A percentile compares a stretch with the other conserved stretches of the same genome.
Evolutionary conservation across 768 basidiomycete species (phyloP).

Genomic region (Lactarius evosmus): DNA sequence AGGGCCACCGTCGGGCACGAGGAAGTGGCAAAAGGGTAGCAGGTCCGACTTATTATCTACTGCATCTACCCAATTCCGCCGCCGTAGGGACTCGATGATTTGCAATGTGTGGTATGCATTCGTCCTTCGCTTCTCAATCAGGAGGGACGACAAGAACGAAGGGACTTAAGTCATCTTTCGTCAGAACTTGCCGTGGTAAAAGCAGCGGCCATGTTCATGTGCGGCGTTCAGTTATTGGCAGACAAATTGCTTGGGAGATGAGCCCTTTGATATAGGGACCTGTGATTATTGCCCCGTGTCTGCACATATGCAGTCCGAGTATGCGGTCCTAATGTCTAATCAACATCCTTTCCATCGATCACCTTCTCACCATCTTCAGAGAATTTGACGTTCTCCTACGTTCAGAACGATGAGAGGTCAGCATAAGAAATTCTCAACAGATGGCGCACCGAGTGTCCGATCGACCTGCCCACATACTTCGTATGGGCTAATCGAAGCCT

Average conservation of each 20-base stretch:
- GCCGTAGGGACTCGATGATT: background rate
- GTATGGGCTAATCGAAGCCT: constrained; percentile 60
- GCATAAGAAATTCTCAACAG: constrained; percentile 34
- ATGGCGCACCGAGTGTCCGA: constrained; percentile 40
- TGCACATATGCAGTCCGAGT: constrained; percentile 24
- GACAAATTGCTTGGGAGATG: background rate
- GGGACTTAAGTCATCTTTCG: background rate
- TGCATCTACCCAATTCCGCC: background rate
- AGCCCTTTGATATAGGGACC: background rate
- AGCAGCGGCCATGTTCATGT: background rate
- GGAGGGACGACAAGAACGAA: background rate
- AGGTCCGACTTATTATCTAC: too few species aligned
- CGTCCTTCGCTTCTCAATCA: background rate
- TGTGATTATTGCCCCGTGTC: background rate
- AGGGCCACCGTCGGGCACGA: background rate
- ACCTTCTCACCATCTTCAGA: constrained; percentile 74
- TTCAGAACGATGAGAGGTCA: constrained; percentile 33
- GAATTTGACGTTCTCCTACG: constrained; percentile 71
- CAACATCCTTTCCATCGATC: constrained; percentile 58
- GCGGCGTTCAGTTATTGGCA: background rate
- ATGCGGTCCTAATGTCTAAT: constrained; percentile 28
- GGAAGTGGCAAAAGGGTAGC: too few species aligned
- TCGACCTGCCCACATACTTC: constrained; percentile 77
- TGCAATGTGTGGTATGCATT: background rate
- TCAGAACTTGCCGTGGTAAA: background rate